phyloP scores from a whole-genome alignment of 2,329 filamentous ascomycete genomes.

The Sarocladium brachiariae region DNA sequence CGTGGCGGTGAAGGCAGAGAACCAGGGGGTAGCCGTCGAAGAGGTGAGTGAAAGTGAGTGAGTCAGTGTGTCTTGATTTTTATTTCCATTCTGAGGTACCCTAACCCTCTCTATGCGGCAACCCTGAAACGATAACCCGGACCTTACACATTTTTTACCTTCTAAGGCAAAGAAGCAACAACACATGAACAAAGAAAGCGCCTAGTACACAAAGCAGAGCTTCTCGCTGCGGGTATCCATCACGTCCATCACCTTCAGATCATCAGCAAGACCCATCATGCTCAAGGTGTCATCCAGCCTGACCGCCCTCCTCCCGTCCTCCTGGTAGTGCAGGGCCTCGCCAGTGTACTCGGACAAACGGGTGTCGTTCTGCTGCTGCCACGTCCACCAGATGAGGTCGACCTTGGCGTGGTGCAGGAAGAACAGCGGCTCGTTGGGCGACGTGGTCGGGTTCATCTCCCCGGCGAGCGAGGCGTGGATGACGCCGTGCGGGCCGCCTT shows the following conservation, averaged over 20 bases:
- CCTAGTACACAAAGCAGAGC: slow-evolving; percentile 8
- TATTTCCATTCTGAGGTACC: no score
- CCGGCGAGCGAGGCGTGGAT: slow-evolving; percentile 20
- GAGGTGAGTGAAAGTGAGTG: no score
- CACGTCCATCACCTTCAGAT: slow-evolving; percentile 2
- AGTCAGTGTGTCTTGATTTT: no score
- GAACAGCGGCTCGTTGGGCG: slow-evolving; percentile 15
- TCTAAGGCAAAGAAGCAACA: no score
- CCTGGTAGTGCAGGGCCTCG: neutral
- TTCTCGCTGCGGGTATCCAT: neutral
- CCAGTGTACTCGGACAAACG: neutral
- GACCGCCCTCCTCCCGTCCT: slow-evolving; percentile 4
- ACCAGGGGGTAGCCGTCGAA: no score
- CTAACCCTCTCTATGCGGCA: no score
- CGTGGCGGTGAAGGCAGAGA: neutral
- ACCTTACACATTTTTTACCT: no score
- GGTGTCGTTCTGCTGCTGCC: slow-evolving; percentile 11
- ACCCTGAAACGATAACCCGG: no score
- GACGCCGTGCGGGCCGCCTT: slow-evolving; percentile 20
- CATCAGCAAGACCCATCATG: slow-evolving; percentile 2
- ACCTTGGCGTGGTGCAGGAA: slow-evolving; percentile 13
- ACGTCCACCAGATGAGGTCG: slow-evolving; percentile 11
- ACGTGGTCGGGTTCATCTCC: slow-evolving; percentile 21
- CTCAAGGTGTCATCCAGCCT: neutral
- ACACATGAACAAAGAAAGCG: no score